phyloP scores from a whole-genome alignment of 192 early-diverging fungal species.

The Backusella circina region DNA sequence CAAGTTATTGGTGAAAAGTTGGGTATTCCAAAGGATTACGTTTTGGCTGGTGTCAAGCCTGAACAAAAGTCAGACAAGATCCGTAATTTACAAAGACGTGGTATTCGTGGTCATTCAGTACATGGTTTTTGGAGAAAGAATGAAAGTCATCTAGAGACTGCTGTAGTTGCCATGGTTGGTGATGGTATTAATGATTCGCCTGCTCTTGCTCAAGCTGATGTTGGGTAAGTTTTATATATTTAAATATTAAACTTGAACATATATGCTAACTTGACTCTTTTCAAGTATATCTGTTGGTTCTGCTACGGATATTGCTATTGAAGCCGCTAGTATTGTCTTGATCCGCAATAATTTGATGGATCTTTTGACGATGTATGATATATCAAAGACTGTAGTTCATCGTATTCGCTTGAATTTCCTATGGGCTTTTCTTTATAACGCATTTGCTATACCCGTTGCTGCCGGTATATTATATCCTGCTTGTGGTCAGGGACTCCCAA shows the following conservation, averaged over 20 bases:
- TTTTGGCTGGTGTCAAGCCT: conserved; percentile 69
- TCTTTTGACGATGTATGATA: conserved; percentile 71
- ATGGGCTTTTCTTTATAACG: conserved; percentile 89
- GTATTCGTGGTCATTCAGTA: background rate
- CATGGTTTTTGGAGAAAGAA: conserved; percentile 12
- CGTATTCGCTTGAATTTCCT: conserved; percentile 84
- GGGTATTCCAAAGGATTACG: conserved; percentile 53
- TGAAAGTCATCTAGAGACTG: conserved; percentile 10
- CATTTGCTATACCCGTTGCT: conserved; percentile 85
- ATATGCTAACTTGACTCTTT: background rate
- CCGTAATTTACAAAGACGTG: conserved; percentile 46
- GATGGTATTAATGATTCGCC: conserved; percentile 97
- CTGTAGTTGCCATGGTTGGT: conserved; percentile 86
- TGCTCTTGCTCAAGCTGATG: conserved; percentile 84
- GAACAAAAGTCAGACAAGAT: conserved; percentile 68
- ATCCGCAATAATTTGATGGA: conserved; percentile 75
- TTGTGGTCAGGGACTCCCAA: conserved; percentile 54
- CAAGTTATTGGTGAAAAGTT: conserved; percentile 56
- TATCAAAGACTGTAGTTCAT: conserved; percentile 72
- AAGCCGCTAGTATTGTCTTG: conserved; percentile 82
- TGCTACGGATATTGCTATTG: conserved; percentile 88
- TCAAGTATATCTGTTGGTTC: conserved; percentile 79
- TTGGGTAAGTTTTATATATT: conserved; percentile 45
- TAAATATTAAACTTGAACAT: background rate
- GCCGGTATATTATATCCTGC: conserved; percentile 76